Conservation (phyloP, 352 stramenopile genomes). For the Phytophthora melonis region DNA sequence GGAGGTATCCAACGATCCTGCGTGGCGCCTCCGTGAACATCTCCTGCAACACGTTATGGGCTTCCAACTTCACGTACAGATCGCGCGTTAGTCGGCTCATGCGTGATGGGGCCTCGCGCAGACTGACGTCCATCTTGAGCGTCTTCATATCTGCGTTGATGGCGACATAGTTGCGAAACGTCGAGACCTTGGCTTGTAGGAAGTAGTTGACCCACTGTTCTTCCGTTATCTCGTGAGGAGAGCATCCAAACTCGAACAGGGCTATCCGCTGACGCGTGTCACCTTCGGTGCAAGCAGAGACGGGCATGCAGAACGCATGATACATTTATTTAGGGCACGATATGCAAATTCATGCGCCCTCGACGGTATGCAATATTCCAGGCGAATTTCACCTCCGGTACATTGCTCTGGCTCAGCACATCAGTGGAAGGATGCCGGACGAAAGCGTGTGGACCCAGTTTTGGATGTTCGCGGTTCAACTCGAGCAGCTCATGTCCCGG, state of each 20-base stretch:
- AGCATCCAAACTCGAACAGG: conserved; percentile 6
- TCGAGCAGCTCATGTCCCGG: no score
- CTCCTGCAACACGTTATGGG: not conserved
- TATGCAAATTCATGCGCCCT: no score
- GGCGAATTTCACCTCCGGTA: no score
- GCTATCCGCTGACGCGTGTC: conserved; percentile 7
- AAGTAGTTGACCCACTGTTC: conserved; percentile 11
- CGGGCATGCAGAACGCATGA: not conserved
- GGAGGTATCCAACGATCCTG: not conserved
- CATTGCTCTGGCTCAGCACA: no score
- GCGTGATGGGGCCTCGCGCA: conserved; percentile 1
- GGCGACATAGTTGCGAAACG: conserved; percentile 3
- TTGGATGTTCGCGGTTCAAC: no score
- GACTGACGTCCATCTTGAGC: not conserved
- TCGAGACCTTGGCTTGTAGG: conserved; percentile 7
- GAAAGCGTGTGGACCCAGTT: no score
- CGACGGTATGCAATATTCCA: no score
- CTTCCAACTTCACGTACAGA: conserved; percentile 12
- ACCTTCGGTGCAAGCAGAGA: not conserved
- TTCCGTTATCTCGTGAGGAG: conserved; percentile 4
- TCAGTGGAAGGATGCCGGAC: no score
- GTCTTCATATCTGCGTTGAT: conserved; percentile 7
- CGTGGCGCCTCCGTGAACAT: not conserved
- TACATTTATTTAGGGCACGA: no score
- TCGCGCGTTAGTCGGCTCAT: conserved; percentile 2